Conservation (phyloP, 2,329 filamentous ascomycete genomes). For the Penicillium sp. region DNA sequence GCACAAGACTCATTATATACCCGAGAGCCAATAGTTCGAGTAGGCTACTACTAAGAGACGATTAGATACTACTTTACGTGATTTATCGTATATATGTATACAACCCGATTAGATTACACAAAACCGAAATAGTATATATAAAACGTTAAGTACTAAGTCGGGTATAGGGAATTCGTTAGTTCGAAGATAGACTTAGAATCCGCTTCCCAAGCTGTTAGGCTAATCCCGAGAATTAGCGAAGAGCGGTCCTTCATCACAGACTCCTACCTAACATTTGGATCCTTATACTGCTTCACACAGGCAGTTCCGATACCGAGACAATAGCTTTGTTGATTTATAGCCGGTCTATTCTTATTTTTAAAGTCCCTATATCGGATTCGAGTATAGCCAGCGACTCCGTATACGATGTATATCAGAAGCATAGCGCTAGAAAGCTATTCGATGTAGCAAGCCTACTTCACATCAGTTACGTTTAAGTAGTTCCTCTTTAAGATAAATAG, state of each 20-base stretch:
- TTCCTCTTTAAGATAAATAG: background rate
- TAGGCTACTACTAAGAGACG: background rate
- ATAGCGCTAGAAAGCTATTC: conserved; percentile 16
- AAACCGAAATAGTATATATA: background rate
- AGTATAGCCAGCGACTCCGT: conserved; percentile 12
- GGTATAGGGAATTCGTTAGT: too few relatives aligned
- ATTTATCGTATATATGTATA: background rate
- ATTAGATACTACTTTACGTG: background rate
- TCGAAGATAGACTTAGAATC: too few relatives aligned
- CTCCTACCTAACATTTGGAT: too few relatives aligned
- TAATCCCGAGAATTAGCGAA: too few relatives aligned
- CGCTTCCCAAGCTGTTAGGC: too few relatives aligned
- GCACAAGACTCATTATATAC: background rate
- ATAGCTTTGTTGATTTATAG: too few relatives aligned
- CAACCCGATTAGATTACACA: background rate
- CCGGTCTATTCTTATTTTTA: background rate
- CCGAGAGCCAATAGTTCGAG: background rate
- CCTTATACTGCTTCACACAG: too few relatives aligned
- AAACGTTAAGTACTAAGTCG: background rate
- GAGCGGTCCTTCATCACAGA: too few relatives aligned
- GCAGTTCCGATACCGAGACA: too few relatives aligned
- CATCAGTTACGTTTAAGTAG: conserved; percentile 1
- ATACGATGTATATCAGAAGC: conserved; percentile 10
- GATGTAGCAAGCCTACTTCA: conserved; percentile 12
- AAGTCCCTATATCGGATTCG: conserved; percentile 2